Conservation (phyloP, 768 basidiomycete species). For the Rhizopogon vesiculosus region DNA sequence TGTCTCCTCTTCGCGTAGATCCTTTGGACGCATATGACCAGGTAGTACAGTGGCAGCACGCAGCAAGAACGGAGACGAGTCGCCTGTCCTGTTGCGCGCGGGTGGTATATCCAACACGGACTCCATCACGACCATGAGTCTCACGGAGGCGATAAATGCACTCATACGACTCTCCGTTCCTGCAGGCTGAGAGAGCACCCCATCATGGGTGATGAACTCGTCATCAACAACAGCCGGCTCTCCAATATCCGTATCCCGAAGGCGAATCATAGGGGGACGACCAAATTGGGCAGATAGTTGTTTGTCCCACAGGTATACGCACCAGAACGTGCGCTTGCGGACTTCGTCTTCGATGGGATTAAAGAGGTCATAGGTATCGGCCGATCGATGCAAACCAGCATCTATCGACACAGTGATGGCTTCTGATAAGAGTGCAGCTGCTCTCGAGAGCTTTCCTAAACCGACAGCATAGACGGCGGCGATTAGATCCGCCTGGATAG, state of each 20-base stretch:
- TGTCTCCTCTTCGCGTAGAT: conserved; percentile 74
- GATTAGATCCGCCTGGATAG: conserved; percentile 84
- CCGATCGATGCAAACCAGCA: conserved; percentile 83
- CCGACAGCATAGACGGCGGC: conserved; percentile 94
- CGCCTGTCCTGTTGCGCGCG: conserved; percentile 47
- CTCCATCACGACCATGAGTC: conserved; percentile 86
- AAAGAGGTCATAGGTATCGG: conserved; percentile 83
- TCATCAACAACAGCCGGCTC: conserved; percentile 87
- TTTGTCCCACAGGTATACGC: conserved; percentile 96
- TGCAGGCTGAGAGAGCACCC: conserved; percentile 57
- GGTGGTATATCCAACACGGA: conserved; percentile 82
- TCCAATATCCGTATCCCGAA: conserved; percentile 88
- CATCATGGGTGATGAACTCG: conserved; percentile 79
- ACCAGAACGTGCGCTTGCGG: conserved; percentile 94
- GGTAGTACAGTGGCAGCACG: conserved; percentile 67
- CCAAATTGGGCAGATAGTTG: conserved; percentile 88
- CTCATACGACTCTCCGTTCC: conserved; percentile 73
- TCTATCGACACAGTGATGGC: conserved; percentile 86
- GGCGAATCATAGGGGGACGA: conserved; percentile 78
- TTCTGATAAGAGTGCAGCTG: conserved; percentile 81
- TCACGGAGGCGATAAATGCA: conserved; percentile 73
- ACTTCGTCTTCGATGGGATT: conserved; percentile 89
- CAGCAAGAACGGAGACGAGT: conserved; percentile 72
- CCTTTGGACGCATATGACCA: conserved; percentile 55
- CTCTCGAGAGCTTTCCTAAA: conserved; percentile 82